Conservation (phyloP, 2,329 filamentous ascomycete species). For the Clarireedia monteithiana region DNA sequence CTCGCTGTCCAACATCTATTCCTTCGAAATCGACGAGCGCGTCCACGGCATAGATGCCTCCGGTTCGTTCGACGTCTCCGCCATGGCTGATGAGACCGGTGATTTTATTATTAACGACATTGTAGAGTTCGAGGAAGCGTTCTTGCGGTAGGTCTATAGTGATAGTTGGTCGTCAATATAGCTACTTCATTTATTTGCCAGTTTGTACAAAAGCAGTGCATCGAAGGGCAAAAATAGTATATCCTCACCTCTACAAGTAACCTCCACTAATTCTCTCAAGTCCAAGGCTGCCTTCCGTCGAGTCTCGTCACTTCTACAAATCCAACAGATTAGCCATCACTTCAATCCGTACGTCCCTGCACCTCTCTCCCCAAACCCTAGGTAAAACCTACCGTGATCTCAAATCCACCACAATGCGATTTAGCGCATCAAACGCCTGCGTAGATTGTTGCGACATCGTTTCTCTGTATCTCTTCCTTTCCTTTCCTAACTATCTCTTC, state of each 20-base stretch:
- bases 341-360: no score
- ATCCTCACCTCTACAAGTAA: slow-evolving; percentile 28
- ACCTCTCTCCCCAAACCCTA: not conserved
- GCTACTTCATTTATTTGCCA: not conserved
- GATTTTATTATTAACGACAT: slow-evolving; percentile 57
- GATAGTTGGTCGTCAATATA: not conserved
- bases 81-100: slow-evolving; percentile 74
- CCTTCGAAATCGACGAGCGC: slow-evolving; percentile 94
- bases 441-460: slow-evolving; percentile 28
- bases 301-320: slow-evolving; percentile 26
- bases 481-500: no score
- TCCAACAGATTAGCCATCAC: not conserved
- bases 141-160: slow-evolving; percentile 66
- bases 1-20: slow-evolving; percentile 87
- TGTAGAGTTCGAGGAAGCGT: slow-evolving; percentile 66
- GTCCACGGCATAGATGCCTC: slow-evolving; percentile 86
- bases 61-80: slow-evolving; percentile 80
- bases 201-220: not conserved
- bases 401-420: slow-evolving; percentile 27
- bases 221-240: not conserved
- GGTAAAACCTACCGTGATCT: slow-evolving; percentile 20
- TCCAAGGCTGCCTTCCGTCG: slow-evolving; percentile 29
- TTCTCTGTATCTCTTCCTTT: slow-evolving; percentile 10
- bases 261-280: slow-evolving; percentile 28
- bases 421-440: slow-evolving; percentile 26